A percentile compares a stretch with the other conserved stretches of the same genome.
Conservation (phyloP, 805 yeast species). For the Pichia phayaonensis region DNA sequence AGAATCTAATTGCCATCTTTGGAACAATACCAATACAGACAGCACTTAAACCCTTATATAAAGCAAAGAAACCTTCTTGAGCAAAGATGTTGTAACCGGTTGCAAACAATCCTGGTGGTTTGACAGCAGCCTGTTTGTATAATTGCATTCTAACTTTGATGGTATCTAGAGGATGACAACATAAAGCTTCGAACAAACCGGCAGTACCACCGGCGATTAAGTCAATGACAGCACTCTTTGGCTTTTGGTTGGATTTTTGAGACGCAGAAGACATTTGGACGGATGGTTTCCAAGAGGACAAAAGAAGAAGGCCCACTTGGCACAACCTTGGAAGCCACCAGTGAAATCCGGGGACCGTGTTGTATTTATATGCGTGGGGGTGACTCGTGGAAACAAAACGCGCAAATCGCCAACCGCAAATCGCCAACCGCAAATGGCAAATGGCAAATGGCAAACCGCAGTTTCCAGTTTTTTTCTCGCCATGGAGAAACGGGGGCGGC, state of each 20-base stretch:
- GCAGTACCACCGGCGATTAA: slow-evolving; percentile 94
- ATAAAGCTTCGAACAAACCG: slow-evolving; percentile 93
- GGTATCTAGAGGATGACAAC: slow-evolving; percentile 97
- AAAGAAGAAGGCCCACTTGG: background rate
- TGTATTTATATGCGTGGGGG: background rate
- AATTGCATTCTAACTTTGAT: slow-evolving; percentile 97
- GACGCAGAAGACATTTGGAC: slow-evolving; percentile 12
- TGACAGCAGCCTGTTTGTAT: slow-evolving; percentile 58
- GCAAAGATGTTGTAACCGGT: slow-evolving; percentile 75
- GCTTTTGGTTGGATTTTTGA: slow-evolving; percentile 15
- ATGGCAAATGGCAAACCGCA: too few species aligned
- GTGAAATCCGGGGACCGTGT: background rate
- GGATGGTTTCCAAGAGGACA: background rate
- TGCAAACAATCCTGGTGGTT: slow-evolving; percentile 77
- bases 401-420: background rate
- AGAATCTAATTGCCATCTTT: slow-evolving; percentile 95
- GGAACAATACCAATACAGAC: slow-evolving; percentile 97
- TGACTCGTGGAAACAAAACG: background rate
- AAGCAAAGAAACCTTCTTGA: slow-evolving; percentile 76
- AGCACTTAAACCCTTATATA: slow-evolving; percentile 95
- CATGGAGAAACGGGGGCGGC: too few species aligned
- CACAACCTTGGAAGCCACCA: background rate
- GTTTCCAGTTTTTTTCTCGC: too few species aligned
- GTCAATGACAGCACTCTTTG: slow-evolving; percentile 47
- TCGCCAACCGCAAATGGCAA: too few species aligned